Conservation (phyloP, 2,329 filamentous ascomycete genomes). For the Teratosphaeria viscida region DNA sequence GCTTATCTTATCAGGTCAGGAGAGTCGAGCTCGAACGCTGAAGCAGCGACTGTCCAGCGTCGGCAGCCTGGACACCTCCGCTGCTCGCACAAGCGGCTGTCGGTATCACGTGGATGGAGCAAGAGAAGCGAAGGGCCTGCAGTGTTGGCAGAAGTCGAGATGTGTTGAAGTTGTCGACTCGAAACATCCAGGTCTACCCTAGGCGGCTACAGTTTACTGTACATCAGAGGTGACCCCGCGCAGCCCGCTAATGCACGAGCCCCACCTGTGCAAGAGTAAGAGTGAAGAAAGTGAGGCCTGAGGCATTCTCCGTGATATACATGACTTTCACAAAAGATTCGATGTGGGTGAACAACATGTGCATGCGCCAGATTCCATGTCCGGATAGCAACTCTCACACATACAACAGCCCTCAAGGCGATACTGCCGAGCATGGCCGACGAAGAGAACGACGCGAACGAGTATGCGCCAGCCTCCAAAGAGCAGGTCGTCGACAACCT, state of each 20-base stretch:
- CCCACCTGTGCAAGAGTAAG: too few species aligned
- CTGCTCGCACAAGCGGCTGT: background rate
- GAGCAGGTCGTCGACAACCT: constrained; percentile 81
- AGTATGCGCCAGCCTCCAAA: constrained; percentile 40
- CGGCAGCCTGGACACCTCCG: background rate
- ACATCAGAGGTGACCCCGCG: background rate
- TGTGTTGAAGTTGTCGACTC: background rate
- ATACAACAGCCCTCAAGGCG: background rate
- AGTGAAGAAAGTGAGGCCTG: background rate
- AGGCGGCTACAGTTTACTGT: too few species aligned
- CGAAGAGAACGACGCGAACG: constrained; percentile 9
- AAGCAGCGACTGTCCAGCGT: background rate
- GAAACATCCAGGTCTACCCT: background rate
- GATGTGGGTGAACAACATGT: background rate
- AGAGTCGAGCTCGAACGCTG: background rate
- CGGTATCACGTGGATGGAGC: background rate
- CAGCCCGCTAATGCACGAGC: background rate
- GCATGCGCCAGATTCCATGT: background rate
- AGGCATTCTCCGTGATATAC: background rate
- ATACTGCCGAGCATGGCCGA: background rate
- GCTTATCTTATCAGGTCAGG: background rate
- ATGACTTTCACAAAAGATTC: background rate
- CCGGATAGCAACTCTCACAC: background rate
- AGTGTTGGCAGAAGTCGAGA: background rate
- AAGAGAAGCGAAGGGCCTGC: background rate